Base-by-base conservation (phyloP, 2,329 filamentous ascomycete genomes). In the Exophiala sp. region DNA sequence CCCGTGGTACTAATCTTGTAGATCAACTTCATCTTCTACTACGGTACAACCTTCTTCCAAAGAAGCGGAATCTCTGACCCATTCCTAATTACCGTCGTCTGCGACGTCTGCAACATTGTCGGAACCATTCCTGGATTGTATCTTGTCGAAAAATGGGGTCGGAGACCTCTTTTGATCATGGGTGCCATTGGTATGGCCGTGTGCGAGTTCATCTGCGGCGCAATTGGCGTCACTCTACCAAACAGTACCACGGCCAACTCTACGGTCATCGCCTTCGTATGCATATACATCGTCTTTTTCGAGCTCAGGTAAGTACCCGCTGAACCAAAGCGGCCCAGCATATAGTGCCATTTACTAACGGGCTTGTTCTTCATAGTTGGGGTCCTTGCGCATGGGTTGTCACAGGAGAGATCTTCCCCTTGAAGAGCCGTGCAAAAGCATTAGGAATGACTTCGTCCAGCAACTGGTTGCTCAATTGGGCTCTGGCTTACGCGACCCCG, bases 331-430 rank as follows among this genome's bases (percentile, higher is more conserved):
- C 72, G 54, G 83, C 87, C 46, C 85, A 91, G 83, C 88, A 57
- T 94, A 95, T 76, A 94, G 94, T 68, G 87, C 85, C 75, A 85
- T 95, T 77, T 94, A 91, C 80, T n/a, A n/a, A n/a, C n/a, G n/a
- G 91, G 95, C 78, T 91, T 89, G 81, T 92, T 87, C 80, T 95
- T 95, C 71, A 90, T 54, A 95, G 90, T 60, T 95, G 89, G 90
- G 90, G 90, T 50, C 89, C 89, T 8, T 86, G 78, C 52, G 80
- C 79, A 33, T 84, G 80, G 81, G 78, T 77, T 54, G 81, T 95
- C 63, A 91, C 94, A 66, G 90, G 90, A 69, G 90, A 96, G 77
- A 87, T 94, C 72, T 95, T 88, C 83, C 89, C 90, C 54, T 83
- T 95, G 50, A 88, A 88, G 57, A 92, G 95, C 73, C 88, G 91